Base-by-base conservation (phyloP, 768 basidiomycete genomes). In the Rhodocollybia butyracea region DNA sequence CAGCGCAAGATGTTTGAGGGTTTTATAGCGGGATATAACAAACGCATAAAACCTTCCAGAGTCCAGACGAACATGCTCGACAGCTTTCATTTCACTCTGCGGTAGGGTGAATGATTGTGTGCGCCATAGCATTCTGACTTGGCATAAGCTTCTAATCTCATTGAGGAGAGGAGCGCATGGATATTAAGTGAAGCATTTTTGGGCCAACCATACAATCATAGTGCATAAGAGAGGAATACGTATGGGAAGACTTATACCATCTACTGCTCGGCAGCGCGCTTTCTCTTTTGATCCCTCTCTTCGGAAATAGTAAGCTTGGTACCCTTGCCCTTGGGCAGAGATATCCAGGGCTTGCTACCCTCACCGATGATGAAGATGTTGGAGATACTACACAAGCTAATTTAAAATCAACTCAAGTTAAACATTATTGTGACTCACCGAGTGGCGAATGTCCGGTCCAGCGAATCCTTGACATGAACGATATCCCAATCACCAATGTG, bases 321-420 rank as follows among this genome's bases (percentile, higher is more conserved):
- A 78, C 95, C 96, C 83, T 96, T 96, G 75, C 94, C 94, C 79
- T 89, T 94, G 60, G 95, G 95, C 68, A 98, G 76, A 39, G 96
- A 98, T 77, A 98, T 83, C 88, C 94, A 94, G 43, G 97, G 86
- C 83, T 98, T 99, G 70, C 68, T 78, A 53, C 94, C 94, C 77
- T 97, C 89, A 60, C 97, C 97, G 60, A 98, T 92, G 66, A 99
- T 89, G 76, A 98, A 98, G 70, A 99, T 92, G 83, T 98, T 99
- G 66, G 89, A 86, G 59, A 98, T 83, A 68, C 94, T 97, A 61
- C 3, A 38, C 19, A 42, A 10, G 5, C 8, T 7, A 10, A 13
- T 31, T 6, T 45, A 4, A 29, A 41, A 45, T n/a, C 19, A 22
- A 42, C 42, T 24, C 13, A 30, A 34, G 24, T 5, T 15, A 24